Base-by-base conservation (phyloP, 2,329 filamentous ascomycete genomes). In the Hypoxylon sp. region DNA sequence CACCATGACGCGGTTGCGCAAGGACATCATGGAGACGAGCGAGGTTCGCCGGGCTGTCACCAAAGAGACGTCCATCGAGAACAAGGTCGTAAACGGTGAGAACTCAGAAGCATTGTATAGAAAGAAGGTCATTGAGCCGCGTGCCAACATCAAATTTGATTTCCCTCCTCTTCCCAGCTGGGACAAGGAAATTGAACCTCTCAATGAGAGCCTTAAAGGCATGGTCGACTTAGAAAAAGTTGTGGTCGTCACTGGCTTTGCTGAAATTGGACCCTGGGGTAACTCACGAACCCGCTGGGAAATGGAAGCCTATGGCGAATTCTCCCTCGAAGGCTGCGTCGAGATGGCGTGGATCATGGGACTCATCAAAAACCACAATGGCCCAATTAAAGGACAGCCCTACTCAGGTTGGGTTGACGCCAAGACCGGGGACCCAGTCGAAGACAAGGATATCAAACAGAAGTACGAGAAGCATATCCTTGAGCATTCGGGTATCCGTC, bases 291-390 rank as follows among this genome's bases (percentile, higher is more conserved):
- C 96, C 49, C 90, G 96, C 69, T 99, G 96, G 96, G 96, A 99
- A 84, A 99, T 99, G 95, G 96, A 99, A 81, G 94, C 96, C 1
- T 90, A 94, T 73, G 96, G 96, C 78, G 89, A 97, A 77, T 99
- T 99, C 84, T 98, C 96, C 7, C 89, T 99, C 13, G 97, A 99
- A 81, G 96, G 96, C 30, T 98, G 96, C 76, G 91, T 99, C 67
- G 96, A 99, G 82, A 99, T 99, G 96, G 94, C 96, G 32, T 99
- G 96, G 96, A 93, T 99, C 81, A 99, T 98, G 95, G 96, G 96
- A 77, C 89, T 98, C 66, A 98, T 99, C 85, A 98, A 95, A 87
- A 97, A 99, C 81, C 93, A 97, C 85, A 98, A 98, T 75, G 96
- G 96, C 17, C 90, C 91, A 32, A 89, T 99, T 79, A 99, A 99